Conservation (phyloP, 768 basidiomycete genomes). For the Cystobasidium onofrii region DNA sequence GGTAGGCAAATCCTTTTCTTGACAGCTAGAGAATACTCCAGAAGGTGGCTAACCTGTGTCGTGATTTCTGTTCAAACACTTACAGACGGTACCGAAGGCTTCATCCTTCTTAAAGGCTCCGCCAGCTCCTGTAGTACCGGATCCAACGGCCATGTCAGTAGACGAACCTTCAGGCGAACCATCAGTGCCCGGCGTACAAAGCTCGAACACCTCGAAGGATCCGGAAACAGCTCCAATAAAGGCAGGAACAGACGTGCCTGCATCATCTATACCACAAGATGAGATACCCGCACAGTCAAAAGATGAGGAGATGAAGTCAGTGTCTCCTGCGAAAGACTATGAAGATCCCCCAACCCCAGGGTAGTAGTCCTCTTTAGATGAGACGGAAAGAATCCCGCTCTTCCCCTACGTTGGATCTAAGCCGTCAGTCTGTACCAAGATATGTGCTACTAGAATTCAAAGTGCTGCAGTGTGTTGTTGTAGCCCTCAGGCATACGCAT, state of each 20-base stretch:
- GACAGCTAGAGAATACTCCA: too few relatives aligned
- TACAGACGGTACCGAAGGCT: not conserved
- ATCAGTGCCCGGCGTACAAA: not conserved
- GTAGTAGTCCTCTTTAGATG: not conserved
- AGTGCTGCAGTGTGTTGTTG: not conserved
- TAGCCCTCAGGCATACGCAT: not conserved
- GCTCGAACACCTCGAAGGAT: not conserved
- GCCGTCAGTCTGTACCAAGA: too few relatives aligned
- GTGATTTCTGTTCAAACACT: too few relatives aligned
- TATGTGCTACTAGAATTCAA: too few relatives aligned
- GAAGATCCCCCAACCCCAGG: slow-evolving; percentile 5
- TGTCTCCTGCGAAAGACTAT: not conserved
- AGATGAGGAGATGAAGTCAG: not conserved
- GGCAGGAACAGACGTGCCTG: not conserved
- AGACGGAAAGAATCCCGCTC: not conserved
- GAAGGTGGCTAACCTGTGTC: too few relatives aligned
- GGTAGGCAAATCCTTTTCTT: not conserved
- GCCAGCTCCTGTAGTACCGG: not conserved
- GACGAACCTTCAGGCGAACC: not conserved
- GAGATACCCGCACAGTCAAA: not conserved
- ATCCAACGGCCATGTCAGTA: not conserved
- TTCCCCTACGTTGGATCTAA: too few relatives aligned
- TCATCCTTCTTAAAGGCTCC: not conserved
- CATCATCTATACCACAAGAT: not conserved
- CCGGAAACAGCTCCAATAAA: not conserved